A percentile compares a stretch with the other conserved stretches of the same genome.
Conservation (phyloP, 1,284 basidiomycete species). For the Ganoderma multipileum region DNA sequence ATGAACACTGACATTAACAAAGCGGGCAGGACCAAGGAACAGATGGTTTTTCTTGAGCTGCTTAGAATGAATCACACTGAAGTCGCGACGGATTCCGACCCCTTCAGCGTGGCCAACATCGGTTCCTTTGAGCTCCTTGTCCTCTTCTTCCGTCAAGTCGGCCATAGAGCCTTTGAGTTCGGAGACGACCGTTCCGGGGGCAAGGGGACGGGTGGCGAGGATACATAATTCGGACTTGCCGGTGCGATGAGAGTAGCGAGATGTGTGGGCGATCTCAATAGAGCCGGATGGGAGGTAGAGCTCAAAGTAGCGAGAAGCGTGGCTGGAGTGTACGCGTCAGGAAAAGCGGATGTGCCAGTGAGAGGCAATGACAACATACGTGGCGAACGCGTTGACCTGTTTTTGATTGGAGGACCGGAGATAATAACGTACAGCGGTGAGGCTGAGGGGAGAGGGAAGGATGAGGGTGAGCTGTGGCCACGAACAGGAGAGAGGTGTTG, state of each 20-base stretch:
- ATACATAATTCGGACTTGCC: constrained; percentile 92
- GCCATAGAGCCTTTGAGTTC: constrained; percentile 91
- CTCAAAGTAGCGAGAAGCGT: constrained; percentile 87
- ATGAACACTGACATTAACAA: constrained; percentile 81
- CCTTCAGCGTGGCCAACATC: constrained; percentile 64
- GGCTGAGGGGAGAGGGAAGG: constrained; percentile 47
- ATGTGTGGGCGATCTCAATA: constrained; percentile 88
- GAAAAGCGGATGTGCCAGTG: constrained; percentile 22
- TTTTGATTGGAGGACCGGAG: constrained; percentile 74
- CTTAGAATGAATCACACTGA: constrained; percentile 90
- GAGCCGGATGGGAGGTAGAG: constrained; percentile 82
- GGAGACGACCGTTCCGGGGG: constrained; percentile 75
- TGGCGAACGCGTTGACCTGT: constrained; percentile 87
- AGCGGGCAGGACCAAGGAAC: constrained; percentile 91
- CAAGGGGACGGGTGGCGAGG: constrained; percentile 78
- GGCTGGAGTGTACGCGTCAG: constrained; percentile 54
- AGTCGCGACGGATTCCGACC: constrained; percentile 80
- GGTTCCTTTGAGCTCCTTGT: constrained; percentile 80
- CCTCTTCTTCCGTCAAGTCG: constrained; percentile 82
- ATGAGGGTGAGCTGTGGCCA: constrained; percentile 26
- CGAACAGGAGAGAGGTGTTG: constrained; percentile 25
- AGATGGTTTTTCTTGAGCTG: constrained; percentile 92
- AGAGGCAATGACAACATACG: constrained; percentile 57
- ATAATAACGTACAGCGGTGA: constrained; percentile 76
- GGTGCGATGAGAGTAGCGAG: constrained; percentile 83